These are phyloP conservation scores for Vararia minispora DNA, from an alignment of 768 basidiomycete species.

Conservation along the genomic window DNA sequence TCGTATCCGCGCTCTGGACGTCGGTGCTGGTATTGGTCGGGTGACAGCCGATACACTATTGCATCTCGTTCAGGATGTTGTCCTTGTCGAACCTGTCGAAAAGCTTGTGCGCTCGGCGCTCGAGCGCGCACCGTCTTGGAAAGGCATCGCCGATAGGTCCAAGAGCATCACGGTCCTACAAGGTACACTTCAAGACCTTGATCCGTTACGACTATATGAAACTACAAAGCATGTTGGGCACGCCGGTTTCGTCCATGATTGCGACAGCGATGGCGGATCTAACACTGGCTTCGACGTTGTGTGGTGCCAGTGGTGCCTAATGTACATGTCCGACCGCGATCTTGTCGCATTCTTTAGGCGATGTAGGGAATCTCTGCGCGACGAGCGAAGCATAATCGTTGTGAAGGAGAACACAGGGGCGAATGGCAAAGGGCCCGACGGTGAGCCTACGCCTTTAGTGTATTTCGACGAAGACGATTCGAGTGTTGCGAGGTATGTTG, in stretches of 20 bases:
- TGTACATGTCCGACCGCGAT: slow-evolving; percentile 70
- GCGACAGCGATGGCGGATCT: slow-evolving; percentile 34
- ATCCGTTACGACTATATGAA: slow-evolving; percentile 44
- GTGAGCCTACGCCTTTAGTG: slow-evolving; percentile 33
- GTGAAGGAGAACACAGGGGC: slow-evolving; percentile 88
- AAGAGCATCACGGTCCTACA: slow-evolving; percentile 76
- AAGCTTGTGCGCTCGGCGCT: slow-evolving; percentile 67
- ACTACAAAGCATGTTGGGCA: slow-evolving; percentile 45
- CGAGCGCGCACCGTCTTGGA: slow-evolving; percentile 41
- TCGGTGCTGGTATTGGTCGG: slow-evolving; percentile 90
- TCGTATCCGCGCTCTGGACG: slow-evolving; percentile 73
- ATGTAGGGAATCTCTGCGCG: slow-evolving; percentile 49
- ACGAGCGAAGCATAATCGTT: slow-evolving; percentile 50
- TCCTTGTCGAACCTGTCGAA: slow-evolving; percentile 81
- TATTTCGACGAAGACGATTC: slow-evolving; percentile 83
- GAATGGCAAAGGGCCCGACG: slow-evolving; percentile 34
- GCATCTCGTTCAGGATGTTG: slow-evolving; percentile 79
- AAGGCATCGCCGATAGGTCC: slow-evolving; percentile 46
- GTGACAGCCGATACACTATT: slow-evolving; percentile 84
- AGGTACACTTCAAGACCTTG: slow-evolving; percentile 70
- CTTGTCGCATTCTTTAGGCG: slow-evolving; percentile 67
- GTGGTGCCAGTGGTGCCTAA: slow-evolving; percentile 97
- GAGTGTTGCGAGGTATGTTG: slow-evolving; percentile 68
- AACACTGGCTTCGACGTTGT: slow-evolving; percentile 72
- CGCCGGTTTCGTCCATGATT: slow-evolving; percentile 45